Evolutionary conservation across 2,329 filamentous ascomycete species (phyloP).

Genomic region (Botrytis galanthina): DNA sequence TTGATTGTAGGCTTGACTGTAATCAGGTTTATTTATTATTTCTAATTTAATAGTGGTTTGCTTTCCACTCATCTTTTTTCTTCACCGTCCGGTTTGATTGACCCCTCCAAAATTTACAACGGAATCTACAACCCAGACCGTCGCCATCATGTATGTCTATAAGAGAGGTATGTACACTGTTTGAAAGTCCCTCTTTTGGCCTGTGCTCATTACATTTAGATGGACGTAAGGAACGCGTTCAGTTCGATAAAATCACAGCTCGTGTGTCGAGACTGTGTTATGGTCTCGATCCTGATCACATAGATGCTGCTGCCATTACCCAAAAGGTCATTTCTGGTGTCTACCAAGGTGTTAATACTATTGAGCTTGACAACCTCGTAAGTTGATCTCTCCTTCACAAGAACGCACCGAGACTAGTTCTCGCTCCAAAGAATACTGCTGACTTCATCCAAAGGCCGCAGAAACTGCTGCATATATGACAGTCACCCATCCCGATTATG

Average conservation of each 20-base stretch:
- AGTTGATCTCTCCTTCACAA: conserved; percentile 43
- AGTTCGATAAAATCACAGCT: conserved; percentile 99
- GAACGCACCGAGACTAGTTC: conserved; percentile 23
- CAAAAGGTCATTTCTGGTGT: conserved; percentile 99
- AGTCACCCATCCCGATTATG: conserved; percentile 97
- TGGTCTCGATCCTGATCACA: conserved; percentile 90
- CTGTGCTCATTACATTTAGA: conserved; percentile 53
- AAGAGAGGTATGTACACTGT: conserved; percentile 39
- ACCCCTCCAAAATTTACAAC: conserved; percentile 23
- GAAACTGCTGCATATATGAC: conserved; percentile 99
- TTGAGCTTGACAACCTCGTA: conserved; percentile 96
- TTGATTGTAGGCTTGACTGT: not conserved
- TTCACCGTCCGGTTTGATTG: conserved; percentile 6
- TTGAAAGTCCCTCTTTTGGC: not conserved
- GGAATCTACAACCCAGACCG: conserved; percentile 23
- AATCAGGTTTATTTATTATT: not conserved
- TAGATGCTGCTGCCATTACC: conserved; percentile 96
- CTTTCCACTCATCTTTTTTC: conserved; percentile 9
- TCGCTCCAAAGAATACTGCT: conserved; percentile 23
- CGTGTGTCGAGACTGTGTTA: conserved; percentile 97
- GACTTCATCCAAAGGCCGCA: conserved; percentile 64
- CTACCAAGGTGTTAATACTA: conserved; percentile 94
- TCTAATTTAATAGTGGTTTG: conserved; percentile 3
- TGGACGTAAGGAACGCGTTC: conserved; percentile 98
- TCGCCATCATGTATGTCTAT: conserved; percentile 39